Evolutionary conservation across 2,329 filamentous ascomycete genomes (phyloP).

Genomic region (Neonectria faginata): DNA sequence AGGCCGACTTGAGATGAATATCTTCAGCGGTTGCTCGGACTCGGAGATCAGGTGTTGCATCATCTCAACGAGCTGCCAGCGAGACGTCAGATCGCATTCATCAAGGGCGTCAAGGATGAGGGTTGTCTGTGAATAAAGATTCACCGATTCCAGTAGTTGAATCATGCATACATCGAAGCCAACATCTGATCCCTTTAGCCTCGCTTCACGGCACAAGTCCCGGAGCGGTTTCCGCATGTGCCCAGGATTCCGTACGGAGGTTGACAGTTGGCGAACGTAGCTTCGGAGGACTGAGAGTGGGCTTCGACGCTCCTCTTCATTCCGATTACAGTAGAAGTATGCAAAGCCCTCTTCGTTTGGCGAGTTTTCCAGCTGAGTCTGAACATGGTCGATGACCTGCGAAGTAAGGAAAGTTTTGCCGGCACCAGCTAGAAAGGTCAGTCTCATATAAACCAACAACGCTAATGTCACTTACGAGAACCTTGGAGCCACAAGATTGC

Average conservation of each 20-base stretch:
- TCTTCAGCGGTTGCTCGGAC: not conserved
- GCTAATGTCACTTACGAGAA: not conserved
- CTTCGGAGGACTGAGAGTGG: not conserved
- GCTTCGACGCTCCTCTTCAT: not conserved
- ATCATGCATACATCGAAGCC: not conserved
- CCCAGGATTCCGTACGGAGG: not conserved
- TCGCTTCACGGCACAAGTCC: not conserved
- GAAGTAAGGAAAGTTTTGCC: conserved; percentile 12
- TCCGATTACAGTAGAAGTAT: conserved; percentile 13
- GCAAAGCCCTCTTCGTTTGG: not conserved
- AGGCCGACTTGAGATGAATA: conserved; percentile 6
- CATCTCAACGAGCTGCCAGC: not conserved
- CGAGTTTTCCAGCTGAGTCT: not conserved
- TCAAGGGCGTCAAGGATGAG: conserved; percentile 13
- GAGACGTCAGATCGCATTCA: not conserved
- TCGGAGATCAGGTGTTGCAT: not conserved
- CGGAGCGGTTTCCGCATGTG: not conserved
- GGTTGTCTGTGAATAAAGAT: not conserved
- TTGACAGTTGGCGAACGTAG: conserved; percentile 13
- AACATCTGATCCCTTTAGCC: not conserved
- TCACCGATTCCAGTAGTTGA: not conserved
- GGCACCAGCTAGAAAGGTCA: conserved; percentile 5
- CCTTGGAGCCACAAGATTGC: not conserved
- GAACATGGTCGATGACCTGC: not conserved
- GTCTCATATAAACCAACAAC: not conserved